These are phyloP conservation scores for Colletotrichum tabaci DNA, from an alignment of 2,329 filamentous ascomycete genomes.

Conservation along the genomic window DNA sequence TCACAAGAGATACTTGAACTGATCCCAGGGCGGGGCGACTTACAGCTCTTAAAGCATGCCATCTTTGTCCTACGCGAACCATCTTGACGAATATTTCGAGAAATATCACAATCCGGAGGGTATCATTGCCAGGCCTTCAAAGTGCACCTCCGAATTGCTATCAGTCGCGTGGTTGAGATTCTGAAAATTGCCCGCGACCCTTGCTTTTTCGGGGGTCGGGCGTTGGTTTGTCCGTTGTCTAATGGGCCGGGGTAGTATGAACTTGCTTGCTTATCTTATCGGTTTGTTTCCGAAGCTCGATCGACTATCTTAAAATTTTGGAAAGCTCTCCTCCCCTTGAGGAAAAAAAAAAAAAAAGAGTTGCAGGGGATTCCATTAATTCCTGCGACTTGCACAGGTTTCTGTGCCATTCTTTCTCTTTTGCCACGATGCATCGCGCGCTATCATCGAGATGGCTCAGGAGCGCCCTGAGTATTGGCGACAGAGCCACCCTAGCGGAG, in stretches of 20 bases:
- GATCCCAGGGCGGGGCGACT: conserved; percentile 50
- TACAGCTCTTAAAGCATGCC: conserved; percentile 82
- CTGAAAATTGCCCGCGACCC: conserved; percentile 43
- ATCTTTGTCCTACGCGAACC: conserved; percentile 66
- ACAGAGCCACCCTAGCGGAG: conserved; percentile 53
- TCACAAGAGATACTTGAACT: not conserved
- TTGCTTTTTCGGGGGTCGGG: conserved; percentile 35
- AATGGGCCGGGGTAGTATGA: conserved; percentile 7
- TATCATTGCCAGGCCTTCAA: conserved; percentile 12
- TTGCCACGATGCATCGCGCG: conserved; percentile 59
- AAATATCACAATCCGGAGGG: conserved; percentile 20
- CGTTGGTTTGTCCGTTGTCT: conserved; percentile 35
- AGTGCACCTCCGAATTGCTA: conserved; percentile 1
- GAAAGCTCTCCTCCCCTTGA: not conserved
- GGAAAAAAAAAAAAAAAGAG: not conserved
- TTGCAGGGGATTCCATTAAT: not conserved
- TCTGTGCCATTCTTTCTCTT: not conserved
- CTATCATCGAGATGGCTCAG: conserved; percentile 60
- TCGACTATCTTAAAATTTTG: conserved; percentile 29
- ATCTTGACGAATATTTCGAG: conserved; percentile 53
- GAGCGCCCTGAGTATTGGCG: conserved; percentile 59
- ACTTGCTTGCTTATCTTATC: conserved; percentile 20
- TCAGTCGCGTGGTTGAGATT: conserved; percentile 35
- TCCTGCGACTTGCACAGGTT: not conserved
- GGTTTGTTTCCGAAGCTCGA: conserved; percentile 11